Evolutionary conservation across 345 rosid species (phyloP).

Genomic region (Acer yangbiense): DNA sequence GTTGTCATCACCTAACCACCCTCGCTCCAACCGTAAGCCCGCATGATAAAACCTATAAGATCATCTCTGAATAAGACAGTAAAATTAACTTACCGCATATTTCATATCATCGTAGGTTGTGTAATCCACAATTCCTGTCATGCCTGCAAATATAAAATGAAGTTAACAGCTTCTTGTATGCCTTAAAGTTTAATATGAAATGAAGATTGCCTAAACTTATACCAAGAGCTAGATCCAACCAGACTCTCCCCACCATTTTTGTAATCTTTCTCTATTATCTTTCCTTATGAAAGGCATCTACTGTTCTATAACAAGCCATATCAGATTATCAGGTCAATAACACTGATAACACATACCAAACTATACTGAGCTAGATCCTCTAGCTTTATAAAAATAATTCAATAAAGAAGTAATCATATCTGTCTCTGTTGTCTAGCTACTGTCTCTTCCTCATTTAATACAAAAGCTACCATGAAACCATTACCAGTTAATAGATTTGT

Average conservation of each 20-base stretch:
- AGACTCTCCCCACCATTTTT: background rate
- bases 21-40: background rate
- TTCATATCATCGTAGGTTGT: conserved; percentile 90
- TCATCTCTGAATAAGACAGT: background rate
- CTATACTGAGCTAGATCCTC: background rate
- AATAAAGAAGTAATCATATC: background rate
- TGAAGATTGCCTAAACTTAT: background rate
- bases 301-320: background rate
- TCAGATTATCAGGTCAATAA: conserved; percentile 5
- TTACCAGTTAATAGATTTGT: background rate
- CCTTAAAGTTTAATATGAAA: background rate
- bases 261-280: background rate
- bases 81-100: conserved; percentile 73
- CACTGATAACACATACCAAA: background rate
- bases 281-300: no score
- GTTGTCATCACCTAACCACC: background rate
- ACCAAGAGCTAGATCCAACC: background rate
- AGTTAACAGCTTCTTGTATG: background rate
- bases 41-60: background rate
- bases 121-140: conserved; percentile 90
- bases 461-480: background rate
- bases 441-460: background rate
- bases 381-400: background rate
- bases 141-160: conserved; percentile 62
- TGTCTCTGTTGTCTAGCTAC: background rate